Base-by-base conservation (phyloP, 2,329 filamentous ascomycete species). In the Nigrospora sphaerica region DNA sequence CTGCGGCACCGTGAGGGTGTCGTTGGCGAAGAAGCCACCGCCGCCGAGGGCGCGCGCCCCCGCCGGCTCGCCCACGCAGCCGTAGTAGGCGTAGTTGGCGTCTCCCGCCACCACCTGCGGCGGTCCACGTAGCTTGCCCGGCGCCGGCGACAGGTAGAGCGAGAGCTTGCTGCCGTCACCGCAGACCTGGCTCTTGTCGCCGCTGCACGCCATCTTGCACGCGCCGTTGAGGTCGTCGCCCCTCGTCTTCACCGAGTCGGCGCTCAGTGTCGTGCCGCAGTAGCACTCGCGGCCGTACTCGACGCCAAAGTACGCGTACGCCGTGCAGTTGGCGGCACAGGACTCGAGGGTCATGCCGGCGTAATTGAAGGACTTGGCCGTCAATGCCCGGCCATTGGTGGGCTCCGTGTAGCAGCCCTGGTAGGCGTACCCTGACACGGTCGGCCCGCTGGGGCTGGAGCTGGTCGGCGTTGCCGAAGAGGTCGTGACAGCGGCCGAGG, bases 261-360 rank as follows among this genome's bases (percentile, higher is more conserved):
- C 39, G 49, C 41, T 38, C 56, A 37, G 9, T 5, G 43, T 12
- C 12, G 35, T 32, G 16, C 43, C 43, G 49, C 61, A 65, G 45
- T 51, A 66, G 48, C 68, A 71, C 51, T 70, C 62, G 7, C 48
- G 48, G 6, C 54, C 57, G 44, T 63, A 67, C 49, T 69, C 64
- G 31, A 64, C 55, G 31, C 66, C 68, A 42, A 68, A 70, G 49
- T 59, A 69, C 36, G 55, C 47, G 49, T 63, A 69, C 14, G 48
- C 55, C 16, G 50, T 49, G 62, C 49, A 51, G 14, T 44, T 36
- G 11, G 33, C 44, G n/a, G 46, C 61, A 49, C 68, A 71, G 46
- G 53, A 59, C 23, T 67, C 62, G 12, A 70, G 48, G 6, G 67
- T 67, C 64, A 69, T 65, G 41, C 47, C 54, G 23, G 46, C 46